Percentiles rank a stretch among this genome's conserved stretches.
Conservation (phyloP, 495 filamentous ascomycete species). For the Podospora pseudopauciseta region DNA sequence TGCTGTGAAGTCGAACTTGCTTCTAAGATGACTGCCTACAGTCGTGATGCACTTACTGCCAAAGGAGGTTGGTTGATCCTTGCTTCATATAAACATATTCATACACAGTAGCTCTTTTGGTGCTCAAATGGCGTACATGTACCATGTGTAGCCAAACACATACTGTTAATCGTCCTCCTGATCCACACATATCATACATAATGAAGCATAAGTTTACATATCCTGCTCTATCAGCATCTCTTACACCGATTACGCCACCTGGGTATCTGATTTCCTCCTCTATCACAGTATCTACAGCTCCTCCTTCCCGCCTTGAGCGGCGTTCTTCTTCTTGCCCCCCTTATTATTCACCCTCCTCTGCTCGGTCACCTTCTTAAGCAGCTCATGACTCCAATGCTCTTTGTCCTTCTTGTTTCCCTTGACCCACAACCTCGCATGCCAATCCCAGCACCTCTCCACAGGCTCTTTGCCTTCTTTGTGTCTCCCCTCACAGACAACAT, state of each 20-base stretch:
- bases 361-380: conserved; percentile 24
- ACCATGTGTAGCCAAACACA: no score
- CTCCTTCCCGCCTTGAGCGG: conserved; percentile 17
- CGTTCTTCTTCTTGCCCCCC: not conserved
- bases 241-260: not conserved
- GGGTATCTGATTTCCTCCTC: not conserved
- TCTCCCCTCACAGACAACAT: conserved; percentile 25
- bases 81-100: no score
- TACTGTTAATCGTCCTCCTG: no score
- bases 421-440: conserved; percentile 32
- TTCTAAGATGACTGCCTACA: no score
- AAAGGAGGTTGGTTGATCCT: no score
- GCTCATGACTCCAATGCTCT: conserved; percentile 34
- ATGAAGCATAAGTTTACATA: not conserved
- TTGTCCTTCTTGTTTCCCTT: conserved; percentile 18
- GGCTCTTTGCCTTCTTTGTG: conserved; percentile 17
- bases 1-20: no score
- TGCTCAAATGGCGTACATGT: no score
- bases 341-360: conserved; percentile 22
- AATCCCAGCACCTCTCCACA: conserved; percentile 39
- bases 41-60: no score
- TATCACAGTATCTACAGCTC: conserved; percentile 16
- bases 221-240: not conserved
- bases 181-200: no score
- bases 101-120: no score